Evolutionary conservation across 768 basidiomycete species (phyloP), one percentile per base, ranked within the genome.

Genomic region (Rhodosporidiobolus odoratus): DNA sequence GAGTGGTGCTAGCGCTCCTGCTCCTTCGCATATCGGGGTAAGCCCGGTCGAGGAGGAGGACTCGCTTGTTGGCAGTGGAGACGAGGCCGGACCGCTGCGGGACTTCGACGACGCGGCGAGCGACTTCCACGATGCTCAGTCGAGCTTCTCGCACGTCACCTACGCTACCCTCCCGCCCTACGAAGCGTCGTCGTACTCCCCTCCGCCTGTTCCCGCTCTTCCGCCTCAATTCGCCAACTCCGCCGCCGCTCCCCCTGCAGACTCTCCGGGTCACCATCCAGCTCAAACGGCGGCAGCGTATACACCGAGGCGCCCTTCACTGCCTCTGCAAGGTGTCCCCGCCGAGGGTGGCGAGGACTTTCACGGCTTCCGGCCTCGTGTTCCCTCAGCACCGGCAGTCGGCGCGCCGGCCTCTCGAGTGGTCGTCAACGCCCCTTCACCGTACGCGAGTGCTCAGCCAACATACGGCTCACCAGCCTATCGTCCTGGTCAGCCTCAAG

Each of bases 281-380:
- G n/a, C 64, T 48, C 43, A 13, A 45, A 23, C 12, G 23, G 13
- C 13, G 13, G 43, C 12, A 23, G 43, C 43, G 34, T 59, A 47
- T 8, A 10, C 9, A 27, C 57, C 37, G 37, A n/a, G 41, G 30
- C 58, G 5, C 48, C 21, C 23, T 12, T 27, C 41, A 32, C 30
- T 10, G 12, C 40, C 50, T 19, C 37, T 25, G 27, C 53, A 3
- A 19, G 32, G 32, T 17, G 32, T 35, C 41, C 37, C 30, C 25
- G 10, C 45, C 13, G 8, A 13, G n/a, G 50, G 50, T 2, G 35
- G 32, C 30, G 69, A 61, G 17, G 68, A 60, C 8, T 65, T 70
- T 27, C 69, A 70, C 40, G 69, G 69, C 15, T 70, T 70, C 37
- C 57, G 63, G 1, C 69, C 69, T 30, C 69, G 69, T 5, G 25